phyloP scores from a whole-genome alignment of 495 filamentous ascomycete species.

The Daldinia bambusicola region DNA sequence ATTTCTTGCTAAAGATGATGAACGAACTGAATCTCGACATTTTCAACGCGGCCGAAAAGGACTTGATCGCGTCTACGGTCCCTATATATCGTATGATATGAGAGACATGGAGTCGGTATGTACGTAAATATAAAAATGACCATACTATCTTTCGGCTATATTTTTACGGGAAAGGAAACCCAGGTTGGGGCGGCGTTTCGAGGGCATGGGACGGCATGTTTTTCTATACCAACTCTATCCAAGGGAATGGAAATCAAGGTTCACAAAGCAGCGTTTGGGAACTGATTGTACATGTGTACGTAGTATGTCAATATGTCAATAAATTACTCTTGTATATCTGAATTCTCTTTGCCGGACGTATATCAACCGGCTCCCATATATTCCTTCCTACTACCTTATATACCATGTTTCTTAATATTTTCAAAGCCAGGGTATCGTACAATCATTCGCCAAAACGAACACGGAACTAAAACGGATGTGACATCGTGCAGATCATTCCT shows the following conservation, averaged over 20 bases:
- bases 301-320: background rate
- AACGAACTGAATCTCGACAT: constrained; percentile 20
- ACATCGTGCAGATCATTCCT: constrained; percentile 9
- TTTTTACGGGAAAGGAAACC: constrained; percentile 18
- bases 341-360: background rate
- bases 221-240: background rate
- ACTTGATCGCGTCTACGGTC: constrained; percentile 15
- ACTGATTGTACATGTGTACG: too few species aligned
- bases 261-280: background rate
- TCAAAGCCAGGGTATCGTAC: constrained; percentile 28
- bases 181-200: constrained; percentile 30
- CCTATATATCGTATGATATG: constrained; percentile 12
- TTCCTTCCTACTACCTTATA: too few species aligned
- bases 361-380: background rate
- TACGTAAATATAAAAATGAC: background rate
- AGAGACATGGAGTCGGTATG: background rate
- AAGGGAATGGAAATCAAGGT: background rate
- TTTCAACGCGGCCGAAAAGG: background rate
- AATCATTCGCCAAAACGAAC: constrained; percentile 13
- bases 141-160: constrained; percentile 13
- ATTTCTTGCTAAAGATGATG: constrained; percentile 26
- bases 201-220: constrained; percentile 1
- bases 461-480: background rate
- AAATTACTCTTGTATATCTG: constrained; percentile 3
- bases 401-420: background rate